Conservation (phyloP, 805 yeast species). For the Candida sithepensis region DNA sequence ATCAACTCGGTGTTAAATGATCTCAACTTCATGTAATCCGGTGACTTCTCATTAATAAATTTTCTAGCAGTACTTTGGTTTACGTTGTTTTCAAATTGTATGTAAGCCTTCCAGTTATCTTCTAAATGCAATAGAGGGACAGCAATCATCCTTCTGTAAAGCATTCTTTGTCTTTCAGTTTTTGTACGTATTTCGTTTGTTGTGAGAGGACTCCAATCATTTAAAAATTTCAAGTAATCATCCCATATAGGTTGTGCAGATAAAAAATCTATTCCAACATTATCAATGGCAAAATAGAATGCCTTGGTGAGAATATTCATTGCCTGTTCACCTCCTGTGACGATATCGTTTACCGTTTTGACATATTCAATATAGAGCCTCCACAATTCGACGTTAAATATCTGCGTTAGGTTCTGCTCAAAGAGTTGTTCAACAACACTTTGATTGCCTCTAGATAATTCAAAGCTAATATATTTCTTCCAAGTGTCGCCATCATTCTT, state of each 20-base stretch:
- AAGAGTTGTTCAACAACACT: constrained; percentile 62
- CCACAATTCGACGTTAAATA: constrained; percentile 70
- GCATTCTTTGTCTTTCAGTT: constrained; percentile 68
- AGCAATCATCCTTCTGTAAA: constrained; percentile 65
- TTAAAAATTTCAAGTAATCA: constrained; percentile 76
- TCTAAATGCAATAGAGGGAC: constrained; percentile 78
- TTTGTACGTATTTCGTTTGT: constrained; percentile 86
- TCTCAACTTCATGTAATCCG: constrained; percentile 84
- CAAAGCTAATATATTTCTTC: constrained; percentile 66
- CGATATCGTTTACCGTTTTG: constrained; percentile 61
- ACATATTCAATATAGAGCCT: constrained; percentile 74
- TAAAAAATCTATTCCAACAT: constrained; percentile 72
- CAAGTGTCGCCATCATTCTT: constrained; percentile 71
- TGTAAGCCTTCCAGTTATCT: constrained; percentile 74
- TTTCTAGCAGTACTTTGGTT: constrained; percentile 78
- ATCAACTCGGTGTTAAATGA: constrained; percentile 70
- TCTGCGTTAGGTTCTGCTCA: constrained; percentile 55
- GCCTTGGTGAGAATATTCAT: constrained; percentile 72
- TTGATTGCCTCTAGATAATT: constrained; percentile 61
- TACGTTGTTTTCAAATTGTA: constrained; percentile 75
- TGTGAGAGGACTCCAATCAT: constrained; percentile 71
- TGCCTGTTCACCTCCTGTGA: constrained; percentile 81
- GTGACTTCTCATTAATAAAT: constrained; percentile 75
- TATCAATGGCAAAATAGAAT: constrained; percentile 73
- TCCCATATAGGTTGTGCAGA: constrained; percentile 71